phyloP scores from a whole-genome alignment of 2,329 filamentous ascomycete species.

The Exophiala bonariae region DNA sequence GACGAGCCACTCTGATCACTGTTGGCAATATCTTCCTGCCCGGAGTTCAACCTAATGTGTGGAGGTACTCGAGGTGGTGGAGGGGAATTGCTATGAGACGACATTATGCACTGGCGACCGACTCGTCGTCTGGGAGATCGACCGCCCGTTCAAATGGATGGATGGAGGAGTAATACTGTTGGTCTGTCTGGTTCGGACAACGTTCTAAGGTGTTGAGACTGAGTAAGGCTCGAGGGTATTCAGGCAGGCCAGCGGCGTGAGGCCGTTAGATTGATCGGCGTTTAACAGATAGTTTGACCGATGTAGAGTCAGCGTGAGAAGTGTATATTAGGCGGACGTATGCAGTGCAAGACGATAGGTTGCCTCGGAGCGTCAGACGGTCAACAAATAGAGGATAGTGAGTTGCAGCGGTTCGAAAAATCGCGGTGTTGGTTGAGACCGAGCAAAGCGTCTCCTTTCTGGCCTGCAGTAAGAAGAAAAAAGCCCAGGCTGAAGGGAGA shows the following conservation, averaged over 20 bases:
- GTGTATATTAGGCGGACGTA: conserved; percentile 12
- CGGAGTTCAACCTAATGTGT: conserved; percentile 66
- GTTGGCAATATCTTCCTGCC: conserved; percentile 52
- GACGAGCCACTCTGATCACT: conserved; percentile 18
- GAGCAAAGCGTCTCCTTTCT: conserved; percentile 21
- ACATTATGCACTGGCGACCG: conserved; percentile 26
- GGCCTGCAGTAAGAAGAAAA: conserved; percentile 22
- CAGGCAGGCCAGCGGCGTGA: background rate
- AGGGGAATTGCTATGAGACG: conserved; percentile 22
- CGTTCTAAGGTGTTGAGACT: no score
- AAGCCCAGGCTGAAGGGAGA: background rate
- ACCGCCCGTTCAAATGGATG: conserved; percentile 16
- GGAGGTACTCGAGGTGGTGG: conserved; percentile 42
- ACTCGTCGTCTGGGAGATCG: conserved; percentile 27
- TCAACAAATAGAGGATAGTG: background rate
- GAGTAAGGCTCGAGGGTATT: background rate
- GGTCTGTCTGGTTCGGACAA: no score
- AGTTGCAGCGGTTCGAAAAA: background rate
- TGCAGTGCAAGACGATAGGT: conserved; percentile 7
- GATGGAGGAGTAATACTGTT: conserved; percentile 4
- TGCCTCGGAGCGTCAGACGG: background rate
- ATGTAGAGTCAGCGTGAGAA: conserved; percentile 10
- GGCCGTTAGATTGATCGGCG: conserved; percentile 37
- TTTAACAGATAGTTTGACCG: background rate
- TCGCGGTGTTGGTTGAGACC: conserved; percentile 7